Percentiles rank a stretch among this genome's conserved stretches.
Conservation (phyloP, 345 rosid species). For the Pistacia atlantica region DNA sequence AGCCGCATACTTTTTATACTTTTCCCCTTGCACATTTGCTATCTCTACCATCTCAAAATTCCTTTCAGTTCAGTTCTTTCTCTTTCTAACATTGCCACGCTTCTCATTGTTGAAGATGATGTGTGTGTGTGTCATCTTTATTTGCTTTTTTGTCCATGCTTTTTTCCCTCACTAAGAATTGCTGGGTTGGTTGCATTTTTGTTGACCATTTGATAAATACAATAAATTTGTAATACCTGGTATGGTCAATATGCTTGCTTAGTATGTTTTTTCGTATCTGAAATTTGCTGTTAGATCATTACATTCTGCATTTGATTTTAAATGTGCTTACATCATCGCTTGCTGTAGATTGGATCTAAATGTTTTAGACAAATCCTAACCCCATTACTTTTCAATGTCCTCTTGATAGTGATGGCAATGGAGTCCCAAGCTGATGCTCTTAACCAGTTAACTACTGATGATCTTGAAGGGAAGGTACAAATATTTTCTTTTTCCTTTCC, state of each 20-base stretch:
- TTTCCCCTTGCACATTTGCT: neutral
- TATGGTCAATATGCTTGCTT: neutral
- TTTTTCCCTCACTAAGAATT: neutral
- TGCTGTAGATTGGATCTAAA: neutral
- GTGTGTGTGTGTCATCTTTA: neutral
- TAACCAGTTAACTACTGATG: conserved; percentile 64
- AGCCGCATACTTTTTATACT: neutral
- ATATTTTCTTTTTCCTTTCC: conserved; percentile 2
- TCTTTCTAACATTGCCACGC: neutral
- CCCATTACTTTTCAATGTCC: conserved; percentile 15
- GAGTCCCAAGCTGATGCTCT: conserved; percentile 78
- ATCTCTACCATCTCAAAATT: neutral
- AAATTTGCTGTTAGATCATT: neutral
- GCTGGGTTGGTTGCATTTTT: neutral
- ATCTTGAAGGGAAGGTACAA: conserved; percentile 72
- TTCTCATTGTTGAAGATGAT: neutral
- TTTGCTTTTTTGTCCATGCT: neutral
- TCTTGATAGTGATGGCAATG: conserved; percentile 56
- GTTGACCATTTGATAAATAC: neutral
- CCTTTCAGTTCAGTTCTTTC: neutral
- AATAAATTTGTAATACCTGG: neutral
- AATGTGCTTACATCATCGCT: neutral
- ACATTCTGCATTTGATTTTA: neutral
- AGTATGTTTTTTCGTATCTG: neutral
- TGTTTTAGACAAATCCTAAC: neutral